Evolutionary conservation across 2,329 filamentous ascomycete species (phyloP), one percentile per base, ranked within the genome.

Genomic region (Penicillium psychrosexuale): DNA sequence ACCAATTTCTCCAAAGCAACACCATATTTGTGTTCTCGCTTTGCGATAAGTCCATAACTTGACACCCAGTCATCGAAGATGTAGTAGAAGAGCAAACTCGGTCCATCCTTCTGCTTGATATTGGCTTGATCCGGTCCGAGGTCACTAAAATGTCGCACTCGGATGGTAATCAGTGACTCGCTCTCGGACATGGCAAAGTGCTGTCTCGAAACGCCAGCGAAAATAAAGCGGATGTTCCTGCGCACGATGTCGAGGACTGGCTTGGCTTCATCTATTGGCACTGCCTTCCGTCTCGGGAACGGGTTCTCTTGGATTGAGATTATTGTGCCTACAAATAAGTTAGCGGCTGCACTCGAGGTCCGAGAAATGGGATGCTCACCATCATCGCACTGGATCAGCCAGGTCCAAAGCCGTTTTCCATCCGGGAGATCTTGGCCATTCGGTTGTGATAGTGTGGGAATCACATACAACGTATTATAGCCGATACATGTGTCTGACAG

Each of bases 381-480:
- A 65, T 90, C 86, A 61, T 85, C 78, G 60, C 84, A 88, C 8
- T 90, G 70, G 4, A 88, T 74, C 5, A 90, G 77, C 88, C 88
- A 91, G 19, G 85, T 86, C 86, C 87, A 91, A 8, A 86, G 71
- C 24, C 84, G 72, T 57, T 76, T 80, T 27, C 80, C 80, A 45
- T 78, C 72, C 6, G 80, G 81, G 8, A 78, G 57, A 33, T 64
- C 67, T 38, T 59, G 62, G 6, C 63, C 66, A 47, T 71, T 68
- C 3, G 58, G 61, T 40, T 73, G 70, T 27, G 72, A 57, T 63
- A 75, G 64, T 75, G 83, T 57, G 82, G 78, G 72, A 78, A 73
- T 65, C 28, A 70, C 68, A 57, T 70, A 76, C 19, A 75, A 67
- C 9, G 70, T 88, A 68, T 90, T 90, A 65, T 86, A 89, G 27